These are phyloP conservation scores for Mortierella sp. DNA, from an alignment of 371 early-diverging fungal species.

Conservation along the genomic window DNA sequence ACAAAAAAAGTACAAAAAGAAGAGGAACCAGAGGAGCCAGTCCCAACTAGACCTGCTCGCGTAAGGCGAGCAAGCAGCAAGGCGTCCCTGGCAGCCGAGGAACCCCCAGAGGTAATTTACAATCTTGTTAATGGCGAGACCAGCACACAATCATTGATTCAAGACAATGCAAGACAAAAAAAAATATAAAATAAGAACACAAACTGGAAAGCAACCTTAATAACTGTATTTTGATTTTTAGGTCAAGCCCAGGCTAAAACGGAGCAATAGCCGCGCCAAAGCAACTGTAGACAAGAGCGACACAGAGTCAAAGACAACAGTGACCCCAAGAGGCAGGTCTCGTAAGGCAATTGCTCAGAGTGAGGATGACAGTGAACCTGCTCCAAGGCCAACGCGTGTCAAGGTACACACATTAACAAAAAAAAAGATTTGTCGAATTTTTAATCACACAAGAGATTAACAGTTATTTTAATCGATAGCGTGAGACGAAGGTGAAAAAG, in stretches of 20 bases:
- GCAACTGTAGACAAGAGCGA: constrained; percentile 13
- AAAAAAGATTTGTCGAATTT: neutral
- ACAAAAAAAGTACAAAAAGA: neutral
- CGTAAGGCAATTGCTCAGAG: constrained; percentile 22
- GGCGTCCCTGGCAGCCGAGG: neutral
- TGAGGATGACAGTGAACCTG: constrained; percentile 26
- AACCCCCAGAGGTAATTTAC: neutral
- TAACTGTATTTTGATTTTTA: neutral
- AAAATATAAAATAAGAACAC: neutral
- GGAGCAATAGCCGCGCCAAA: constrained; percentile 40
- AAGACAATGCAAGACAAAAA: no score
- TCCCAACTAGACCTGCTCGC: constrained; percentile 14
- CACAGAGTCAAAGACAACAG: constrained; percentile 18
- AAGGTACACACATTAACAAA: constrained; percentile 14
- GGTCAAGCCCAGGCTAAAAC: constrained; percentile 31
- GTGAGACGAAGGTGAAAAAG: constrained; percentile 10
- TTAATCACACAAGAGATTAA: neutral
- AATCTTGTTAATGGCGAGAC: neutral
- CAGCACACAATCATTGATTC: neutral
- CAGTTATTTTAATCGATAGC: neutral
- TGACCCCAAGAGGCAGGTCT: constrained; percentile 24
- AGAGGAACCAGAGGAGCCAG: neutral
- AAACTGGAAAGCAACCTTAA: neutral
- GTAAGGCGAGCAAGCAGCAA: constrained; percentile 17
- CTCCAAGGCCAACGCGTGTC: neutral